Base-by-base conservation (phyloP, 2,329 filamentous ascomycete species). In the Hymenoscyphus fructigenus region DNA sequence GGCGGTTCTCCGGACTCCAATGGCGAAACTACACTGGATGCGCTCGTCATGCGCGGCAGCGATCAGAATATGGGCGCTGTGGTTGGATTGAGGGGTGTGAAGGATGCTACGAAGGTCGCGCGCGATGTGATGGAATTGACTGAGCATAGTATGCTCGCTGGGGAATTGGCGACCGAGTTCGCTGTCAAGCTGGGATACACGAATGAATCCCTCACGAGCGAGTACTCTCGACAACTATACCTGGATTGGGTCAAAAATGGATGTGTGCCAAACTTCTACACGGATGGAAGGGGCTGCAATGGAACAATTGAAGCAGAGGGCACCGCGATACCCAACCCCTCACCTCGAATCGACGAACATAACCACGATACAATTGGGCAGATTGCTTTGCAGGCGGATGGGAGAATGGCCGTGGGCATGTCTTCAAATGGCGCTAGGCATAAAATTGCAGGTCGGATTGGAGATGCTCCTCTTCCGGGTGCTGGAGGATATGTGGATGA, bases 311-410 rank as follows among this genome's bases (percentile, higher is more conserved):
- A 50, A 4, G 44, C 3, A 5, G 44, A 14, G 20, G 20, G 44
- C 7, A 50, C 14, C 3, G 12, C 20, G 44, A 15, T 7, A 26
- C 2, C 2, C 6, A 20, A 26, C 3, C 6, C n/a, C 14, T 44
- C 28, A 59, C 57, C 20, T 36, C 32, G 14, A n/a, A n/a, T 59
- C 2, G 34, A 59, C n/a, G 57, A 59, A 41, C 57, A 59, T 59
- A 59, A 59, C 14, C 57, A 59, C 34, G 57, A 59, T 44, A 59
- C 57, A 26, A 59, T 59, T 26, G 57, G 57, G 29, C 57, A 59
- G 34, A 59, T 59, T 44, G 57, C 57, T 38, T 28, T 59, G 9
- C 57, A 59, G 34, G 5, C 29, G 5, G 57, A 59, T 23, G 57
- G 57, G 12, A 59, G 57, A 41, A 59, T 59, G 57, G 57, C 57